Base-by-base conservation (phyloP, 805 yeast genomes). In the Candida berthetii region DNA sequence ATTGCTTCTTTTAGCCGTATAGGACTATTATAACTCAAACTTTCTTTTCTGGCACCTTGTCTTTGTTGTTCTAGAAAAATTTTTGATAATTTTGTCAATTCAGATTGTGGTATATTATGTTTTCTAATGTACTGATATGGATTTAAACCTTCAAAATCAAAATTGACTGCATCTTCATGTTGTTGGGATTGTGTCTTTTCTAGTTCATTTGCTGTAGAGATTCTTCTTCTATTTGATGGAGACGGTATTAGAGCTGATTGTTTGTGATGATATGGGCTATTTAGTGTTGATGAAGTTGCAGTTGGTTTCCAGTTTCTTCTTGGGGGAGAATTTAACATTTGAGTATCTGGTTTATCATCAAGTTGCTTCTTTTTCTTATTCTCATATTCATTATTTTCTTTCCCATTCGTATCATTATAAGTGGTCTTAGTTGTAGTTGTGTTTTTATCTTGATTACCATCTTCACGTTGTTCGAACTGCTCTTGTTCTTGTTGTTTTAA, bases 41-140 rank as follows among this genome's bases (percentile, higher is more conserved):
- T 45, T 32, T 57, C 60, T 41, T 58, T 58, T n/a, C n/a, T 22
- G 20, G 56, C 57, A 35, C 61, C 63, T 32, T 48, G 53, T 39
- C 56, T 64, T 42, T 66, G 68, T 41, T 56, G 62, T 40, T 65
- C 66, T 40, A 66, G 60, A 44, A 61, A 68, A 8, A 57, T 33
- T 39, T 61, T 61, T 10, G 66, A 61, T 9, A 66, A 55, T 31
- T 45, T 52, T 16, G 70, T 68, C 36, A 66, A 50, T 28, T 66
- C 71, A 18, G 48, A 47, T 2, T 67, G 50, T 2, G 71, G 66
- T 13, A 66, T 44, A 33, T 61, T 59, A 42, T 65, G 52, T 47
- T 59, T 58, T 42, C 58, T 64, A 17, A 62, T 48, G 44, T 64
- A 67, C 46, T 66, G 69, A 32, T 64, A 63, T 9, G 71, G 71